Evolutionary conservation across 805 yeast species (phyloP), one percentile per base, ranked within the genome.

Genomic region (Lipomyces sp.): DNA sequence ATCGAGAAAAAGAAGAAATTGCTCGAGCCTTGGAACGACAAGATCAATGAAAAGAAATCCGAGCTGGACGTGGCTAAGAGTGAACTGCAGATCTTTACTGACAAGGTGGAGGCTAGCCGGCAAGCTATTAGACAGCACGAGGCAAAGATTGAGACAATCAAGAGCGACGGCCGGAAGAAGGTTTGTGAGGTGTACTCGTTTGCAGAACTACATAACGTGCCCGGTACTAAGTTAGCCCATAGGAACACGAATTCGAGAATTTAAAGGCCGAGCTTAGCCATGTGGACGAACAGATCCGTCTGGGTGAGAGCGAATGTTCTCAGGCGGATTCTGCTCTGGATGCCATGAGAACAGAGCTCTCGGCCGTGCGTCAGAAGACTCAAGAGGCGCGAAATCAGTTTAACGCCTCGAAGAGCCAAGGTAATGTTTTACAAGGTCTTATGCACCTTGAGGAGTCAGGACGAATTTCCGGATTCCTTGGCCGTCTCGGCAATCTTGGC

Each of bases 401-500:
- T 10, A 71, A 79, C 1, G 77, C 70, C 19, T 70, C 72, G 14
- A 83, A 84, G 60, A 83, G 86, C 53, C 87, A 84, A 62, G 86
- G 79, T 60, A 78, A 81, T 51, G 95, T 93, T 3, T 72, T 89
- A 18, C 65, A 81, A 0, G 84, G 89, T 14, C 74, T 93, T 49
- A 71, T 74, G 51, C 78, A 84, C 55, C 69, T 93, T 34, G 83
- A 83, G 50, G 81, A 82, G 48, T 77, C 93, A 2, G 97, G 97
- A 4, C 76, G 95, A 61, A 78, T 95, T 22, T 71, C 72, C 5
- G 98, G 98, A 0, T 86, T 91, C 60, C 31, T 18, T 24, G 59
- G 53, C 1, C 74, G 96, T 55, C 70, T 93, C 14, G 99, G 98
- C 16, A 95, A 88, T 60, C 71, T 93, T 39, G 99, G 96, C n/a